Conservation (phyloP, 129 eudicot genomes). For the Kitagawia praeruptora region DNA sequence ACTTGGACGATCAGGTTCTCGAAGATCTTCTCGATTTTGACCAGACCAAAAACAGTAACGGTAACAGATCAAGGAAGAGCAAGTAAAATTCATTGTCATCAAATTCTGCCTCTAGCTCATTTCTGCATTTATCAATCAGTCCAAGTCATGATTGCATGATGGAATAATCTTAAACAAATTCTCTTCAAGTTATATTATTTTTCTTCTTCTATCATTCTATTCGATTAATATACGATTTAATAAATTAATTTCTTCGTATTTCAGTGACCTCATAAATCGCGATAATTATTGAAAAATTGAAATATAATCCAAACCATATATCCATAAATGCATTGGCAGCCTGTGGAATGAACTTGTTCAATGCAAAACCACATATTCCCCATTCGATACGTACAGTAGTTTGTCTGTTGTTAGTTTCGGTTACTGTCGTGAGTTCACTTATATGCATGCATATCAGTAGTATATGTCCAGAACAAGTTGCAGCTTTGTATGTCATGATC, state of each 20-base stretch:
- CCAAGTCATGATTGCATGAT: neutral
- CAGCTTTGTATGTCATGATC: neutral
- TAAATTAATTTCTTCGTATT: neutral
- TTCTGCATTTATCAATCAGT: neutral
- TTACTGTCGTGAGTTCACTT: neutral
- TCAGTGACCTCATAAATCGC: neutral
- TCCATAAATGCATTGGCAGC: neutral
- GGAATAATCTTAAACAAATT: neutral
- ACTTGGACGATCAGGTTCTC: slow-evolving; percentile 1
- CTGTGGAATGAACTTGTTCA: neutral
- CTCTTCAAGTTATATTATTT: neutral
- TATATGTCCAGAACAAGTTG: neutral
- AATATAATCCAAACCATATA: neutral
- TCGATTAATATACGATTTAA: neutral
- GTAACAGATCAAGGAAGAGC: neutral
- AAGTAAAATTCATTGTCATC: neutral
- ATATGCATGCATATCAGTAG: neutral
- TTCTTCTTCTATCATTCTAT: neutral
- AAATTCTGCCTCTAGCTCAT: neutral
- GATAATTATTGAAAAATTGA: neutral
- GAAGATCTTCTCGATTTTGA: slow-evolving; percentile 7
- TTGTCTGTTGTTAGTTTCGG: neutral
- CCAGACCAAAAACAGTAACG: neutral
- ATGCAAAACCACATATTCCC: neutral
- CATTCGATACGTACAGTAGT: neutral